Evolutionary conservation across 306 rosid genomes (phyloP).

Genomic region (Prunus mira): DNA sequence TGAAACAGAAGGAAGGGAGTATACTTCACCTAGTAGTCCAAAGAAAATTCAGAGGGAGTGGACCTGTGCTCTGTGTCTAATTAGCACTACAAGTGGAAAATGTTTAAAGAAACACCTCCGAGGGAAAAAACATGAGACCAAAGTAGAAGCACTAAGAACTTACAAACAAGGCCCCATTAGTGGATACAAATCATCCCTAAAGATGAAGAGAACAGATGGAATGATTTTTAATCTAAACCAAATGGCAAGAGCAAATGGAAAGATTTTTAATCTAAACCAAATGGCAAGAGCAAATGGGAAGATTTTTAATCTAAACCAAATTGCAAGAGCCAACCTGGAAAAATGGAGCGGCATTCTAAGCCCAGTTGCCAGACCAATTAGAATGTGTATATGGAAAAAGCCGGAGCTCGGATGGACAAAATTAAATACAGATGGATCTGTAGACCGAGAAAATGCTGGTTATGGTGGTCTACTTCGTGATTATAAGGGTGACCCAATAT

Average conservation of each 20-base stretch:
- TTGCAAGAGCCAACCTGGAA: constrained; percentile 25
- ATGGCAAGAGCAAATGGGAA: constrained; percentile 17
- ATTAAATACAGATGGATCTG: constrained; percentile 63
- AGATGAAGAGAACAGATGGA: constrained; percentile 31
- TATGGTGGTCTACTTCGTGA: constrained; percentile 60
- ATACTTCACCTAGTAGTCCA: constrained; percentile 13
- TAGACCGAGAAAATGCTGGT: constrained; percentile 34
- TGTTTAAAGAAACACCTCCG: constrained; percentile 40
- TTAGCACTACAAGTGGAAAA: constrained; percentile 39
- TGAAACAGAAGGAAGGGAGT: constrained; percentile 13
- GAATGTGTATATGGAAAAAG: constrained; percentile 50
- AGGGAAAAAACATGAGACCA: constrained; percentile 51
- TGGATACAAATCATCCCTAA: constrained; percentile 19
- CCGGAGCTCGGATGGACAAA: constrained; percentile 59
- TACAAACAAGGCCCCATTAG: constrained; percentile 13
- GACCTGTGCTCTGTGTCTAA: constrained; percentile 62
- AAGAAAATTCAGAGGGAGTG: constrained; percentile 54
- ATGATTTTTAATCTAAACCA: constrained; percentile 48
- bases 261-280: constrained; percentile 27
- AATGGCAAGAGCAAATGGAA: constrained; percentile 17
- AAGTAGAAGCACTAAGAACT: constrained; percentile 20
- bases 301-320: constrained; percentile 42
- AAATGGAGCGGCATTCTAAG: constrained; percentile 17
- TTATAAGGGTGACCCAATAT: constrained; percentile 40
- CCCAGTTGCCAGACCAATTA: constrained; percentile 40